phyloP scores from a whole-genome alignment of 2,329 filamentous ascomycete genomes.

The Microsporum audouinii region DNA sequence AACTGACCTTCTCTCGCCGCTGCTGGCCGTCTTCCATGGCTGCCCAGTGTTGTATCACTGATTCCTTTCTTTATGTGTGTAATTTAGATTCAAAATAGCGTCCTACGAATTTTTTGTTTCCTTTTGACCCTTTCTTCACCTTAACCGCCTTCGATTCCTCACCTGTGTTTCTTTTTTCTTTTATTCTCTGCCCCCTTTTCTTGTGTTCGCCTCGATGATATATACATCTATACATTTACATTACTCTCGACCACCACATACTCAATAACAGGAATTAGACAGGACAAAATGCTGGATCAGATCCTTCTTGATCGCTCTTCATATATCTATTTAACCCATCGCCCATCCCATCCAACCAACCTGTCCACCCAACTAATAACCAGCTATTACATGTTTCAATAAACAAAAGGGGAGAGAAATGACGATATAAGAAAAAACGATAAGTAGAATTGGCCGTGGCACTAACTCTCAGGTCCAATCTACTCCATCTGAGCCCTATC shows the following conservation, averaged over 20 bases:
- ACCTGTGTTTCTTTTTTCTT: background rate
- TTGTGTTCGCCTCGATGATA: background rate
- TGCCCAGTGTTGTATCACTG: background rate
- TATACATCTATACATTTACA: background rate
- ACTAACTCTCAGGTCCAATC: background rate
- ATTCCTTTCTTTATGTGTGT: slow-evolving; percentile 3
- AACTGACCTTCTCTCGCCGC: background rate
- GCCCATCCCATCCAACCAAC: background rate
- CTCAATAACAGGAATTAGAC: background rate
- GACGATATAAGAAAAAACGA: background rate
- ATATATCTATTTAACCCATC: background rate
- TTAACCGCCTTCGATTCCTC: background rate
- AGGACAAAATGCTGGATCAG: background rate
- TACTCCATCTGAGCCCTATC: background rate
- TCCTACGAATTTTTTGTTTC: background rate
- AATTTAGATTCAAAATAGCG: slow-evolving; percentile 5
- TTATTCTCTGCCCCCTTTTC: background rate
- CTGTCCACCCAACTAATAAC: background rate
- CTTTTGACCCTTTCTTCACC: background rate
- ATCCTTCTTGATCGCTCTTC: background rate
- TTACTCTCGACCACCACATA: background rate
- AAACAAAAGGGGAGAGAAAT: background rate
- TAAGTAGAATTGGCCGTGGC: background rate
- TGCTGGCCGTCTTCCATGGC: background rate
- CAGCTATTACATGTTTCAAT: background rate